Conservation (phyloP, 2,329 filamentous ascomycete genomes). For the Orbilia quercus region DNA sequence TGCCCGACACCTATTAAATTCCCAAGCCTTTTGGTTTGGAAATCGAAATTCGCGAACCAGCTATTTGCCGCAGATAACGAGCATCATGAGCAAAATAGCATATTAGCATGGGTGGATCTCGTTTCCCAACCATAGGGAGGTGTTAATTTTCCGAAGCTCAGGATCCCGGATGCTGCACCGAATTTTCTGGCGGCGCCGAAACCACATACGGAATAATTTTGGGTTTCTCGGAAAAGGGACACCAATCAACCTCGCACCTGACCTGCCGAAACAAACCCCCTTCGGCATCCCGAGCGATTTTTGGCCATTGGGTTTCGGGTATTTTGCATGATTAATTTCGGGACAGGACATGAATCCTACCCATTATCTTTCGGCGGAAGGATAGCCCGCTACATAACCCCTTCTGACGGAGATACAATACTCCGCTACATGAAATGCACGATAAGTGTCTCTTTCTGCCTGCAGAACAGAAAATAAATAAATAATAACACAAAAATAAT, state of each 20-base stretch:
- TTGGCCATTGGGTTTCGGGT: conserved; percentile 35
- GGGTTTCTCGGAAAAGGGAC: conserved; percentile 38
- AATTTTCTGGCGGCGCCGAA: conserved; percentile 28
- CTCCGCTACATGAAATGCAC: conserved; percentile 30
- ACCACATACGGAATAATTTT: conserved; percentile 40
- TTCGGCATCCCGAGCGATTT: conserved; percentile 55
- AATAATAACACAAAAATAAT: background rate
- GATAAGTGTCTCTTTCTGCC: conserved; percentile 30
- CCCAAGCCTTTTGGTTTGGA: conserved; percentile 2
- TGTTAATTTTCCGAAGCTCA: conserved; percentile 43
- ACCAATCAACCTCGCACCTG: conserved; percentile 44
- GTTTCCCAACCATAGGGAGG: conserved; percentile 37
- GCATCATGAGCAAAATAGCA: no score
- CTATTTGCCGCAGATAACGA: conserved; percentile 8
- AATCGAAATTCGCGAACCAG: conserved; percentile 25
- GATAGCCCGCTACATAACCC: conserved; percentile 10
- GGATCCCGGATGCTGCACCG: conserved; percentile 39
- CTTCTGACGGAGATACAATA: conserved; percentile 48
- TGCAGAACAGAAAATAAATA: conserved; percentile 16
- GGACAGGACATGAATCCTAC: conserved; percentile 40
- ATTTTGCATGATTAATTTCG: conserved; percentile 43
- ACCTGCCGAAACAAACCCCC: conserved; percentile 27
- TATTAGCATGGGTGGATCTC: conserved; percentile 20
- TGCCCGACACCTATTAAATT: conserved; percentile 27
- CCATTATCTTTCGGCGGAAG: conserved; percentile 26